phyloP scores from a whole-genome alignment of 495 filamentous ascomycete species.

The Neurospora sp. region DNA sequence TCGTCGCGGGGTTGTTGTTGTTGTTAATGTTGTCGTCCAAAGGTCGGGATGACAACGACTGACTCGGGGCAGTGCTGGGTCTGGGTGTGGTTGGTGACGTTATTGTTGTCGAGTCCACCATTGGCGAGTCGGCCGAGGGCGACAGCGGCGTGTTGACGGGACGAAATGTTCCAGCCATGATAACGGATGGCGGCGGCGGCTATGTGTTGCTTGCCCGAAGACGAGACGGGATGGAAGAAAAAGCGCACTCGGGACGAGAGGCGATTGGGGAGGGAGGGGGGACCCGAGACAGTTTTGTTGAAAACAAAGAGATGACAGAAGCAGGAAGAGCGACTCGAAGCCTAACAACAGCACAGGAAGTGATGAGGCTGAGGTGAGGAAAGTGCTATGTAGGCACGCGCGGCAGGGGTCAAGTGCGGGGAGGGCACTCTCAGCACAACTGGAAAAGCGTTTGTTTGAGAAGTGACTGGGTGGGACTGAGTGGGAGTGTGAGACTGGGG shows the following conservation, averaged over 20 bases:
- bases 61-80: slow-evolving; percentile 34
- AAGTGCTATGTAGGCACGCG: slow-evolving; percentile 7
- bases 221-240: slow-evolving; percentile 8
- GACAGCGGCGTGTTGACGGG: slow-evolving; percentile 66
- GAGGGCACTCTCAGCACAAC: slow-evolving; percentile 2
- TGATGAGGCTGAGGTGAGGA: slow-evolving; percentile 26
- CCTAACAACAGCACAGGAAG: neutral
- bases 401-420: slow-evolving; percentile 26
- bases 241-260: slow-evolving; percentile 5
- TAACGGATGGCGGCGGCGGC: slow-evolving; percentile 1
- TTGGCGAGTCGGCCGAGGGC: slow-evolving; percentile 30
- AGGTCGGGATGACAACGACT: slow-evolving; percentile 26
- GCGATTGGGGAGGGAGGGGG: slow-evolving; percentile 1
- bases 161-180: slow-evolving; percentile 50
- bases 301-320: neutral
- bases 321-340: neutral
- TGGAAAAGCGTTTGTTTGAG: slow-evolving; percentile 16
- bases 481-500: slow-evolving; percentile 12
- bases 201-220: neutral
- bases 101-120: slow-evolving; percentile 42
- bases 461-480: neutral
- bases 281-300: neutral
- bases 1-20: slow-evolving; percentile 14
- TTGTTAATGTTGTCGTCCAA: slow-evolving; percentile 22
- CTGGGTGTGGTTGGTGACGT: slow-evolving; percentile 54